Conservation (phyloP, 257 asterid genomes). For the Solanum dulcamara region DNA sequence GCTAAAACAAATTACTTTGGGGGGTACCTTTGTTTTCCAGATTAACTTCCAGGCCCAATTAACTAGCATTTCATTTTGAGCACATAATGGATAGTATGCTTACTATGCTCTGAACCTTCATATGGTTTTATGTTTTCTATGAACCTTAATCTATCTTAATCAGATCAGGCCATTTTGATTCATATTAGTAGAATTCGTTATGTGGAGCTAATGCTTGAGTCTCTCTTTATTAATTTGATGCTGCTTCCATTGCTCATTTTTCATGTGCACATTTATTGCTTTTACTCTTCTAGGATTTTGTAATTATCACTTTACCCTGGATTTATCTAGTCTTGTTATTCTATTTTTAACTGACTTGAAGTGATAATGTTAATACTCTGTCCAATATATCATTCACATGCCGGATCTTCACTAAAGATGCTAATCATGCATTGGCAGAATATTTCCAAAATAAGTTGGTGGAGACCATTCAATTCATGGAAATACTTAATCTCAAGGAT, state of each 20-base stretch:
- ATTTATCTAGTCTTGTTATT: background rate
- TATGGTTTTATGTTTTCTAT: background rate
- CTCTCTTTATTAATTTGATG: background rate
- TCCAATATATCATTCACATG: background rate
- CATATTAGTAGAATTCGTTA: background rate
- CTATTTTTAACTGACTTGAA: background rate
- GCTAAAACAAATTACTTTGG: background rate
- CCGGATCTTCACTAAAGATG: conserved; percentile 1
- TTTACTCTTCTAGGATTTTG: background rate
- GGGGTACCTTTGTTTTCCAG: background rate
- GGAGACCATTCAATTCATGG: conserved; percentile 98
- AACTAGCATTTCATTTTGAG: background rate
- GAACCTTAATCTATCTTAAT: background rate
- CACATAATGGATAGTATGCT: background rate
- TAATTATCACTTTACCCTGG: background rate
- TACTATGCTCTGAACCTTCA: background rate
- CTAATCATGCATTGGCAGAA: conserved; percentile 47
- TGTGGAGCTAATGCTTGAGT: background rate
- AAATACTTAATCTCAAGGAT: conserved; percentile 89
- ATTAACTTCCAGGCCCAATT: background rate
- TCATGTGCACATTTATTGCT: background rate
- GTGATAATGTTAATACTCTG: background rate
- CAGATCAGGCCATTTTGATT: background rate
- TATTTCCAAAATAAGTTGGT: conserved; percentile 93
- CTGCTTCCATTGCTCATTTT: background rate